Percentiles rank a stretch among this genome's conserved stretches.
These are phyloP conservation scores for Panellus pusillus DNA, from an alignment of 768 basidiomycete genomes.

Conservation along the genomic window DNA sequence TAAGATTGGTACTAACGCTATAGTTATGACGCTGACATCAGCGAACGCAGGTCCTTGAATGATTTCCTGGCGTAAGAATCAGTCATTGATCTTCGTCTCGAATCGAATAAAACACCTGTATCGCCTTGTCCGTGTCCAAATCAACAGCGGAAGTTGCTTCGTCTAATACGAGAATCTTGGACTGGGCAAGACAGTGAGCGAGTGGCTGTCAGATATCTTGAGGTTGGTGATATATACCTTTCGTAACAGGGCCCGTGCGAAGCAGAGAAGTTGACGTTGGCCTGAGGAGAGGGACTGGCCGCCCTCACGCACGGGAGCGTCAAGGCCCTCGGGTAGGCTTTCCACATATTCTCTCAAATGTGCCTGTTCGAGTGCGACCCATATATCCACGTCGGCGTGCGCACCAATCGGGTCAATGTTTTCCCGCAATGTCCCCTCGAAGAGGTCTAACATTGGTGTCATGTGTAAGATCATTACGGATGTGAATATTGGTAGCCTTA, in stretches of 20 bases:
- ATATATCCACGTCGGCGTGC: slow-evolving; percentile 78
- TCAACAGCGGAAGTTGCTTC: slow-evolving; percentile 94
- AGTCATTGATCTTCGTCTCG: neutral
- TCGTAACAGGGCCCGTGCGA: slow-evolving; percentile 79
- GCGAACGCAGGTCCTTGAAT: slow-evolving; percentile 78
- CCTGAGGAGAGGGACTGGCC: slow-evolving; percentile 83
- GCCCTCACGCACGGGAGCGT: slow-evolving; percentile 73
- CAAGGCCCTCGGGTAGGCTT: slow-evolving; percentile 62
- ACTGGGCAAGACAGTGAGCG: slow-evolving; percentile 35
- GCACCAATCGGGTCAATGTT: slow-evolving; percentile 87
- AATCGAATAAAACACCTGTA: slow-evolving; percentile 45
- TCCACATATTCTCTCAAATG: slow-evolving; percentile 72
- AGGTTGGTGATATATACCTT: slow-evolving; percentile 45
- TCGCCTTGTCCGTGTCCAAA: slow-evolving; percentile 84
- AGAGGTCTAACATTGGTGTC: slow-evolving; percentile 40
- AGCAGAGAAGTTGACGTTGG: slow-evolving; percentile 86
- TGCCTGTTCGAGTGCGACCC: slow-evolving; percentile 81
- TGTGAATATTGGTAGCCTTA: neutral
- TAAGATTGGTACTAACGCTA: slow-evolving; percentile 56
- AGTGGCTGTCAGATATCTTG: neutral
- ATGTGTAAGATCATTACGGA: neutral
- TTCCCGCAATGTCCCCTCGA: slow-evolving; percentile 74
- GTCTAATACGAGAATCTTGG: slow-evolving; percentile 89
- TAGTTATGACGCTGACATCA: slow-evolving; percentile 81
- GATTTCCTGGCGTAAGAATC: slow-evolving; percentile 44